A percentile compares a stretch with the other conserved stretches of the same genome.
Conservation (phyloP, 164 flowering plant species). For the Houttuynia cordata region DNA sequence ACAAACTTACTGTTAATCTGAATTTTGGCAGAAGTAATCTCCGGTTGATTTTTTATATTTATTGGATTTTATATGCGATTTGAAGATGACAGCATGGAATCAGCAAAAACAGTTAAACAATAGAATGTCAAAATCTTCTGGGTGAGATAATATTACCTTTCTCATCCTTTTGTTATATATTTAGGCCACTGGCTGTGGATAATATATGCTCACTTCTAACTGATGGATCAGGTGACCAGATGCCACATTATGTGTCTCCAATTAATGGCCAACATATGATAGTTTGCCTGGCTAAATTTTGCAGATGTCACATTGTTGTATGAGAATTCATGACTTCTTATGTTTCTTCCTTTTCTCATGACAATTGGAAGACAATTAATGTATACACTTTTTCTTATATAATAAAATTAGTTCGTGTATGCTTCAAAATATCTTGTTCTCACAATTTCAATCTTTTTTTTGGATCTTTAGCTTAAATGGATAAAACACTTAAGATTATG, state of each 20-base stretch:
- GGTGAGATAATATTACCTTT: conserved; percentile 30
- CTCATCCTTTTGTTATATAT: too few species aligned
- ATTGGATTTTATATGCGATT: conserved; percentile 93
- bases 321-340: too few species aligned
- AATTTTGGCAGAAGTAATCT: not conserved
- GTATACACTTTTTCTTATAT: too few species aligned
- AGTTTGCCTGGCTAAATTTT: not conserved
- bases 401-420: too few species aligned
- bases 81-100: conserved; percentile 97
- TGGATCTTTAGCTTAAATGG: too few species aligned
- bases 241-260: not conserved
- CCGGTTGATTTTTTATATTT: conserved; percentile 32
- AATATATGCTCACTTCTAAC: not conserved
- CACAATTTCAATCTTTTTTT: too few species aligned
- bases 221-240: not conserved
- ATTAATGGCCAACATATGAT: not conserved
- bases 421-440: too few species aligned
- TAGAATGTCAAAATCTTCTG: conserved; percentile 99
- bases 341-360: too few species aligned
- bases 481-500: too few species aligned
- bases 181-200: not conserved
- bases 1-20: not conserved
- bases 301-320: not conserved
- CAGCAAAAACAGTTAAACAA: conserved; percentile 89
- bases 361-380: too few species aligned